Evolutionary conservation across 202 grass and related monocot species (phyloP), one percentile per base, ranked within the genome.

Genomic region (Saccharum hybrid): DNA sequence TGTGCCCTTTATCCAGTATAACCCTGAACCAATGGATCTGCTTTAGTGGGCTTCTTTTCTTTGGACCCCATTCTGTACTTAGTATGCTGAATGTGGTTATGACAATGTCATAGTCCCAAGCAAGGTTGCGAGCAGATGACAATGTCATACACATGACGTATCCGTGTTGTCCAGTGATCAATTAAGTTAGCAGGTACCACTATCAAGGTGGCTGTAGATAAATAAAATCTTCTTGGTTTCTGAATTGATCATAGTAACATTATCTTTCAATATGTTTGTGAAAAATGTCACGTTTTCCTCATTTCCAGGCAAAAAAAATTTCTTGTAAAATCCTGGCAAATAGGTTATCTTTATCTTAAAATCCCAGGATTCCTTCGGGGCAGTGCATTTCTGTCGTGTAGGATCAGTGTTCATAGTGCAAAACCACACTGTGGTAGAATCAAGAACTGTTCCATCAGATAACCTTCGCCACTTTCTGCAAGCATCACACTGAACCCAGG

Each of bases 91-190:
- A 98, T 39, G 96, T 96, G 61, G 96, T 96, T 86, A 96, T 90
- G 72, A 98, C 89, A 76, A 98, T 87, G 81, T 98, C 96, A 86
- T 92, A 94, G 79, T 96, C 96, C 96, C 96, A 98, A 69, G 96
- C 96, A 84, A 98, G 96, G 87, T 81, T 86, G 77, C 88, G 87
- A 83, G 91, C 85, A 91, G 73, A 83, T 18, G 92, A 91, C 2
- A 78, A 88, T 45, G 81, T 26, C 26, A 26, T 26, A 86, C 60
- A 96, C 89, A 87, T 98, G 96, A 26, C 89, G 82, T 79, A 98
- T 96, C 62, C 96, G 96, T 54, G 90, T 92, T 88, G 76, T 95
- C 96, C 93, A 98, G 62, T 98, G 96, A 83, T 96, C 96, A 61
- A 99, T 91, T 72, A 99, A 83, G 81, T 99, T 99, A 92, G 96